These are phyloP conservation scores for Sphenostylis stenocarpa DNA, from an alignment of 306 rosid genomes.

Conservation along the genomic window DNA sequence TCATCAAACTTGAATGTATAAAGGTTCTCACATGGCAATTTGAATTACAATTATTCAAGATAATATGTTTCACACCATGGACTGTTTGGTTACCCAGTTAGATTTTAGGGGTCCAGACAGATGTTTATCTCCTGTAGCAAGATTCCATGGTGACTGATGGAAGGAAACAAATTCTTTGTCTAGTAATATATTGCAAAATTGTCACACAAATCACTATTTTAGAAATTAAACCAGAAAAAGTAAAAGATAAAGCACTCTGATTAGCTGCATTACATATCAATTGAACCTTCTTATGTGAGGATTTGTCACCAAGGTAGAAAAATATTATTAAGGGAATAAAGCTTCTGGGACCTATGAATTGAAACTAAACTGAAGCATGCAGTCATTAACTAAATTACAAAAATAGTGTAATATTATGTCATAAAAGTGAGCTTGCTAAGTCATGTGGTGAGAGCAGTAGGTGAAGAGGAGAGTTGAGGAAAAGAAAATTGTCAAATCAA, in stretches of 20 bases:
- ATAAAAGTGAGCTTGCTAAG: background rate
- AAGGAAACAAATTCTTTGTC: background rate
- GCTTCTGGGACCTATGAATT: background rate
- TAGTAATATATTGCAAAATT: background rate
- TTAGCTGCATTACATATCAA: background rate
- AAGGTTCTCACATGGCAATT: background rate
- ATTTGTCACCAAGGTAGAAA: constrained; percentile 20
- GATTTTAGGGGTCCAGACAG: constrained; percentile 12
- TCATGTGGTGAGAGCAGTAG: background rate
- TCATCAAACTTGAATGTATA: constrained; percentile 15
- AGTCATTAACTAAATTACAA: background rate
- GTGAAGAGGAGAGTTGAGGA: background rate
- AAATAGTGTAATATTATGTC: background rate
- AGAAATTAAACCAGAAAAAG: background rate
- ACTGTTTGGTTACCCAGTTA: constrained; percentile 18
- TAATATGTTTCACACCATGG: constrained; percentile 19
- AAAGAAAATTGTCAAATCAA: background rate
- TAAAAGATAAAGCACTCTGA: background rate
- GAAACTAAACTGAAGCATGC: background rate
- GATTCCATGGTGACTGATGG: background rate
- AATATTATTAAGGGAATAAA: background rate
- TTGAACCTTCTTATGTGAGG: constrained; percentile 4
- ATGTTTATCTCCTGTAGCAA: background rate
- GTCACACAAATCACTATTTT: background rate
- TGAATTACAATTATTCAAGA: background rate